Conservation (phyloP, 148 eudicot genomes). For the Chenopodium berlandieri region DNA sequence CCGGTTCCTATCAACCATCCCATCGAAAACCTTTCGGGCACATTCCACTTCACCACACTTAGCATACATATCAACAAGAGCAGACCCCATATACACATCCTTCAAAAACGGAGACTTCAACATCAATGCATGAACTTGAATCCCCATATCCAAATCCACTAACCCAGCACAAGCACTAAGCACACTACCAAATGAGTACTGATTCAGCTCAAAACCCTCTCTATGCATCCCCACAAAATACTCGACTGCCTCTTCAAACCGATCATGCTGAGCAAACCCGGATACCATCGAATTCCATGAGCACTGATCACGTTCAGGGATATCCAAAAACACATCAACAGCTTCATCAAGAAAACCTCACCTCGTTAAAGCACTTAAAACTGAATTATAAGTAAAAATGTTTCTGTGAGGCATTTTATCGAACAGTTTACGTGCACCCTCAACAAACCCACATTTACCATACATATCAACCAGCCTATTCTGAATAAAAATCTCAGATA, state of each 20-base stretch:
- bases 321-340: conserved; percentile 36
- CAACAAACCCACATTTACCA: conserved; percentile 52
- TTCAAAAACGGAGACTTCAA: conserved; percentile 39
- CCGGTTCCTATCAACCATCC: conserved; percentile 55
- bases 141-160: conserved; percentile 49
- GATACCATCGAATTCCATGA: conserved; percentile 87
- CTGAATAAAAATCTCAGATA: conserved; percentile 59
- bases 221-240: conserved; percentile 60
- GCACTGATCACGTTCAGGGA: conserved; percentile 76
- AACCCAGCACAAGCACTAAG: conserved; percentile 82
- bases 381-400: conserved; percentile 59
- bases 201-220: conserved; percentile 54
- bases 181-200: conserved; percentile 73
- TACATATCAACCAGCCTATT: conserved; percentile 71
- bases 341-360: conserved; percentile 63
- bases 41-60: conserved; percentile 64
- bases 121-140: conserved; percentile 61
- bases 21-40: conserved; percentile 63
- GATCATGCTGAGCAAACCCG: conserved; percentile 65
- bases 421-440: conserved; percentile 61
- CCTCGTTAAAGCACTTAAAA: conserved; percentile 40
- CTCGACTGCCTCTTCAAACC: conserved; percentile 50
- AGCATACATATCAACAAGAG: conserved; percentile 82
- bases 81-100: conserved; percentile 79
- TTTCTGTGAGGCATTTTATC: conserved; percentile 63